A percentile compares a stretch with the other conserved stretches of the same genome.
Conservation (phyloP, 2,329 filamentous ascomycete genomes). For the Ceratocystis alfenasii region DNA sequence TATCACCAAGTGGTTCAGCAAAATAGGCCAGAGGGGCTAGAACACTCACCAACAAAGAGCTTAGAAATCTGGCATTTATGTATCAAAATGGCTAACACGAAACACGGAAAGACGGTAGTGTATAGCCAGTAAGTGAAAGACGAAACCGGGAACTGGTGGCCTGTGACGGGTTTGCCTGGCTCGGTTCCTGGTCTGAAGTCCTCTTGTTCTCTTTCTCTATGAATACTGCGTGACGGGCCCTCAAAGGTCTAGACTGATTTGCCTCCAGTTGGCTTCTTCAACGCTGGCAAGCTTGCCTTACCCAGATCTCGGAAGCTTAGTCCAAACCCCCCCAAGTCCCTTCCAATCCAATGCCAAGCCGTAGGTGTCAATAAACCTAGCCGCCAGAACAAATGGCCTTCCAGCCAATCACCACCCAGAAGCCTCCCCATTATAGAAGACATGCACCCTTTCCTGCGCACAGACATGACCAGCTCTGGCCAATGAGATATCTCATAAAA, state of each 20-base stretch:
- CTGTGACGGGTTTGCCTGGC: background rate
- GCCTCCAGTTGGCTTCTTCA: background rate
- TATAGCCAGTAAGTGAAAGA: background rate
- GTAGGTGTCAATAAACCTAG: constrained; percentile 12
- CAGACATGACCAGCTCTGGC: background rate
- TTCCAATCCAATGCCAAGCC: background rate
- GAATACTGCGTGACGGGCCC: too few species aligned
- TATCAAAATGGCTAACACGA: background rate
- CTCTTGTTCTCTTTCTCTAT: too few species aligned
- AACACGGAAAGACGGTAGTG: background rate
- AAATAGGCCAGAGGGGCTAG: background rate
- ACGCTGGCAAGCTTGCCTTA: background rate
- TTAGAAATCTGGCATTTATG: background rate
- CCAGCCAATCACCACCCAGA: constrained; percentile 4
- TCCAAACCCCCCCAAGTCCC: too few species aligned
- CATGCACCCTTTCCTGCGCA: background rate
- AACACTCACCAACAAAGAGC: background rate
- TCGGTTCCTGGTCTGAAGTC: background rate
- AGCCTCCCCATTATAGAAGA: background rate
- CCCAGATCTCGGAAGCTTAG: too few species aligned
- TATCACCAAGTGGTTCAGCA: background rate
- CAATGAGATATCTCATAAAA: background rate
- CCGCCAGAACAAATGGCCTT: constrained; percentile 1
- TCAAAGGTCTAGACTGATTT: too few species aligned
- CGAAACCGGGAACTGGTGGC: background rate